A percentile compares a stretch with the other conserved stretches of the same genome.
These are phyloP conservation scores for Tirmania nivea DNA, from an alignment of 495 filamentous ascomycete species.

Conservation along the genomic window DNA sequence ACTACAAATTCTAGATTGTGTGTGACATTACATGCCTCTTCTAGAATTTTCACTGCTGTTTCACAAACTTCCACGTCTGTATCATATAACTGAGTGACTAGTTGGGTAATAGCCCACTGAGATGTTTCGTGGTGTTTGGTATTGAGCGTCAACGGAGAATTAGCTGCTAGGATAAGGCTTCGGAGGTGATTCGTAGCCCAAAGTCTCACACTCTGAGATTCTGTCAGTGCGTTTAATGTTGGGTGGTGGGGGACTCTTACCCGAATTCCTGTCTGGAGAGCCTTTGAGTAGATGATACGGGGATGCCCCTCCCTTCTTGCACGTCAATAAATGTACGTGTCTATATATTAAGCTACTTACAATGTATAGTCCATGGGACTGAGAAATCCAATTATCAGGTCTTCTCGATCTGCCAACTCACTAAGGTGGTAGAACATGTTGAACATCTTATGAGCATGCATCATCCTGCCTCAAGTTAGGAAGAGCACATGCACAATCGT, in stretches of 20 bases:
- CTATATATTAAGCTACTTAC: constrained; percentile 10
- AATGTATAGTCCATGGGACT: constrained; percentile 79
- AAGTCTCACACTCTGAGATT: neutral
- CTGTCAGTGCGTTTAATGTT: neutral
- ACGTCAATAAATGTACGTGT: neutral
- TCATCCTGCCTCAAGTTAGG: constrained; percentile 31
- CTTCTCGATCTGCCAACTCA: constrained; percentile 70
- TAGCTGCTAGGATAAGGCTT: constrained; percentile 11
- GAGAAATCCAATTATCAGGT: constrained; percentile 68
- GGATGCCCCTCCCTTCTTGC: constrained; percentile 47
- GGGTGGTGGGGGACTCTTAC: constrained; percentile 12
- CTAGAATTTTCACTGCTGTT: constrained; percentile 83
- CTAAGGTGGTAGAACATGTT: constrained; percentile 99
- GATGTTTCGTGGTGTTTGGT: constrained; percentile 27
- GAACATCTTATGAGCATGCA: constrained; percentile 89
- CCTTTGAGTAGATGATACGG: constrained; percentile 77
- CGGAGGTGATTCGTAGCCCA: constrained; percentile 20
- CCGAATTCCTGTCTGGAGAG: constrained; percentile 75
- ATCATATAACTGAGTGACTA: constrained; percentile 95
- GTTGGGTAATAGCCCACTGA: constrained; percentile 86
- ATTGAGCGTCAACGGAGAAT: constrained; percentile 5
- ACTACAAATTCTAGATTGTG: constrained; percentile 85
- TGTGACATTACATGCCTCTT: constrained; percentile 86
- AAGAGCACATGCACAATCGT: neutral
- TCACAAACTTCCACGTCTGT: constrained; percentile 92